Conservation (phyloP, 352 stramenopile genomes). For the Phytopythium delawarense region DNA sequence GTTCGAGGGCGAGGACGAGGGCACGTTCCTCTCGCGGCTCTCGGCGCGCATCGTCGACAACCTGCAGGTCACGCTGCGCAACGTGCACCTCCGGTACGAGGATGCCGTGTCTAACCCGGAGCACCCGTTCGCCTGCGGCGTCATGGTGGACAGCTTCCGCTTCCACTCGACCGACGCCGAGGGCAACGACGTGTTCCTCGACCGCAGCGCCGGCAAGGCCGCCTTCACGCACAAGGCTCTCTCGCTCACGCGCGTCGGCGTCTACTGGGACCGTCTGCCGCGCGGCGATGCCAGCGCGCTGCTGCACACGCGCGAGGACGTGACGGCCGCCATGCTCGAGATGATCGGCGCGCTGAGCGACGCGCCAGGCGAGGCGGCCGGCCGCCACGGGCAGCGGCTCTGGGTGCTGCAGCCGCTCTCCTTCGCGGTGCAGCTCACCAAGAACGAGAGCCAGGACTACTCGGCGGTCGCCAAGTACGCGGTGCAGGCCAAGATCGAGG, state of each 20-base stretch:
- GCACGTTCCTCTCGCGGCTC: conserved; percentile 74
- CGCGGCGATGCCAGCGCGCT: conserved; percentile 13
- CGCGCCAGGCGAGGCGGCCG: conserved; percentile 6
- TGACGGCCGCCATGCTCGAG: conserved; percentile 36
- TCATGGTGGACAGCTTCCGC: conserved; percentile 63
- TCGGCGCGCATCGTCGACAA: conserved; percentile 79
- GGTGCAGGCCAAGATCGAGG: conserved; percentile 44
- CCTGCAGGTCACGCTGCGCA: conserved; percentile 60
- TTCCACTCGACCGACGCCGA: conserved; percentile 74
- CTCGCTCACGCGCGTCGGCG: conserved; percentile 38
- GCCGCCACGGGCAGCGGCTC: conserved; percentile 9
- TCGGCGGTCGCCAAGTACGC: conserved; percentile 62
- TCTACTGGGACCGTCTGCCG: conserved; percentile 70
- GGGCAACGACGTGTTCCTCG: conserved; percentile 63
- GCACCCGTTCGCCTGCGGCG: conserved; percentile 59
- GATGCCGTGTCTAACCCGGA: conserved; percentile 61
- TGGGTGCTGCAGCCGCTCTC: conserved; percentile 58
- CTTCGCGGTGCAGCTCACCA: conserved; percentile 59
- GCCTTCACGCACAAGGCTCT: conserved; percentile 62
- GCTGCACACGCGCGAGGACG: conserved; percentile 32
- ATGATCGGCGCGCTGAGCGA: conserved; percentile 41
- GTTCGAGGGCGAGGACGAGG: conserved; percentile 51
- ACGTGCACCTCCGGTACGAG: conserved; percentile 78
- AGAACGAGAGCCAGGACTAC: conserved; percentile 78
- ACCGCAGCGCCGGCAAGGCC: conserved; percentile 32